Evolutionary conservation across 257 asterid species (phyloP).

Genomic region (Solanum medicagineum): DNA sequence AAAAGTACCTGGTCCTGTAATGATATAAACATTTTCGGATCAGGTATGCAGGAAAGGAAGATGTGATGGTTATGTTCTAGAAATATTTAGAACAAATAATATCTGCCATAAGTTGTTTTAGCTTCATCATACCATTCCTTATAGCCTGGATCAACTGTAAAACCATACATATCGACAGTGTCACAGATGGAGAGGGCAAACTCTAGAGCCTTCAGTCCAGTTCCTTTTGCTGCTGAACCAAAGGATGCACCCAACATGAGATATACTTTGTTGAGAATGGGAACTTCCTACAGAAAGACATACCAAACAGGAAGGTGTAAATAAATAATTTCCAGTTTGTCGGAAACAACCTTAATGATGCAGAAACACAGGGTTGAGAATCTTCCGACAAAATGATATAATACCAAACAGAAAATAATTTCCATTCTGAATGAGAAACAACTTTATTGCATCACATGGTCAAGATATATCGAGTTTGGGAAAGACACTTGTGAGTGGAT

Average conservation of each 20-base stretch:
- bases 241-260: conserved; percentile 61
- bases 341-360: not conserved
- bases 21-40: not conserved
- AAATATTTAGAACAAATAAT: not conserved
- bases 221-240: conserved; percentile 91
- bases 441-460: not conserved
- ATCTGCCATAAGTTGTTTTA: not conserved
- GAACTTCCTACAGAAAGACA: conserved; percentile 35
- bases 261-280: conserved; percentile 46
- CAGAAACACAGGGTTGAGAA: conserved; percentile 40
- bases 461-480: not conserved
- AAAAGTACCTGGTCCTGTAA: conserved; percentile 90
- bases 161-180: conserved; percentile 94
- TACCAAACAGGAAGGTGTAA: not conserved
- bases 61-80: not conserved
- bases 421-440: not conserved
- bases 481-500: not conserved
- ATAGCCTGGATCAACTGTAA: conserved; percentile 98
- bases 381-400: conserved; percentile 24
- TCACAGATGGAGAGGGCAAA: conserved; percentile 95
- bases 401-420: not conserved
- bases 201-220: conserved; percentile 98
- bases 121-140: conserved; percentile 46
- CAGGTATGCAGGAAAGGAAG: not conserved
- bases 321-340: not conserved